phyloP scores from a whole-genome alignment of 176 grass and related monocot species.

The Avena atlantica region DNA sequence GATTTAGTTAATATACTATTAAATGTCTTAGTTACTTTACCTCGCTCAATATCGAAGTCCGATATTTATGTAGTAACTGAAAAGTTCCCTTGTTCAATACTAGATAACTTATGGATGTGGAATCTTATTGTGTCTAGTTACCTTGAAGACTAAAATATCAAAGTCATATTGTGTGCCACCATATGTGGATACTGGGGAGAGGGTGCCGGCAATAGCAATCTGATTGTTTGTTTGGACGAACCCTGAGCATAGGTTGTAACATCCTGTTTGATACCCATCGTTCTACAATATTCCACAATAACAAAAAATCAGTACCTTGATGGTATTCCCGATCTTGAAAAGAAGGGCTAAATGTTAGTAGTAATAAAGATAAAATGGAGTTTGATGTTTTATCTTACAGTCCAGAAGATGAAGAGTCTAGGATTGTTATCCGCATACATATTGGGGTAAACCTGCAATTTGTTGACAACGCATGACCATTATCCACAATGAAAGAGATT shows the following conservation, averaged over 20 bases:
- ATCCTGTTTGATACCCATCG: slow-evolving; percentile 84
- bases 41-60: neutral
- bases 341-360: neutral
- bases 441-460: slow-evolving; percentile 74
- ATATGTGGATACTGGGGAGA: slow-evolving; percentile 72
- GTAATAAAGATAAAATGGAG: slow-evolving; percentile 33
- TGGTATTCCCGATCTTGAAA: neutral
- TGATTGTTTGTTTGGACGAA: slow-evolving; percentile 88
- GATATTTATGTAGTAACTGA: neutral
- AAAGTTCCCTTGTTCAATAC: neutral
- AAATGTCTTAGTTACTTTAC: neutral
- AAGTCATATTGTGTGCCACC: slow-evolving; percentile 76
- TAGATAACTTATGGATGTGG: slow-evolving; percentile 32
- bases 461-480: neutral
- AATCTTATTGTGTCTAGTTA: slow-evolving; percentile 50
- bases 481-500: neutral
- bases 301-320: slow-evolving; percentile 8
- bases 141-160: slow-evolving; percentile 87
- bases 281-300: slow-evolving; percentile 56
- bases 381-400: slow-evolving; percentile 59
- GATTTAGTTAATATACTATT: neutral
- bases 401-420: slow-evolving; percentile 88
- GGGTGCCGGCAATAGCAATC: slow-evolving; percentile 77
- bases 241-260: slow-evolving; percentile 86
- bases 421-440: slow-evolving; percentile 79